Percentiles rank a stretch among this genome's conserved stretches.
Evolutionary conservation across 164 flowering plant genomes (phyloP).

Genomic region (Magnolia officinalis): DNA sequence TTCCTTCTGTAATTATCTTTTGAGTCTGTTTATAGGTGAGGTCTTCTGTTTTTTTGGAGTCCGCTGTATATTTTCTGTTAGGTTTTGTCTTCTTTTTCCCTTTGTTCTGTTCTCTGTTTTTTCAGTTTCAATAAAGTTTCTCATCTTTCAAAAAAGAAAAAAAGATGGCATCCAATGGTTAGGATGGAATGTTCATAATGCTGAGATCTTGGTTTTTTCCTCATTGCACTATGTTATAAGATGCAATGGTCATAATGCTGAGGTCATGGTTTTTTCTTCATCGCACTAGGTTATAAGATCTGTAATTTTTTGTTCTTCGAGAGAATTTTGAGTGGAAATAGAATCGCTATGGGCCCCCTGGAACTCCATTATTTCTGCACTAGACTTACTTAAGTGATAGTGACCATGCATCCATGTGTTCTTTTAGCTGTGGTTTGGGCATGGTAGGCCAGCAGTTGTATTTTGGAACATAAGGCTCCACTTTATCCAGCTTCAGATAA

Average conservation of each 20-base stretch:
- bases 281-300: not conserved
- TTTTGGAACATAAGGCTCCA: not conserved
- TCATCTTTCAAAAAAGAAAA: too few relatives aligned
- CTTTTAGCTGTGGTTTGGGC: not conserved
- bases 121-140: too few relatives aligned
- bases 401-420: not conserved
- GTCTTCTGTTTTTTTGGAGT: too few relatives aligned
- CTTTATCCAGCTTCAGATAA: not conserved
- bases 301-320: not conserved
- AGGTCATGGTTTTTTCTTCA: not conserved
- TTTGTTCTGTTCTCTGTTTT: too few relatives aligned
- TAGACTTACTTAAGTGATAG: not conserved
- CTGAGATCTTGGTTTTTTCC: not conserved
- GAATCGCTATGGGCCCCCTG: not conserved
- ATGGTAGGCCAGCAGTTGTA: not conserved
- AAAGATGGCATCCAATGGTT: too few relatives aligned
- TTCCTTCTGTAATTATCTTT: too few relatives aligned
- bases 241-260: not conserved
- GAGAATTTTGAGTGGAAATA: not conserved
- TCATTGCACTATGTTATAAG: not conserved
- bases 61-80: too few relatives aligned
- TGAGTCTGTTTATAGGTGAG: too few relatives aligned
- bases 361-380: not conserved
- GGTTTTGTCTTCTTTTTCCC: too few relatives aligned
- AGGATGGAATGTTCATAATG: too few relatives aligned